phyloP scores from a whole-genome alignment of 176 grass and related monocot genomes.

The Oropetium thomaeum region DNA sequence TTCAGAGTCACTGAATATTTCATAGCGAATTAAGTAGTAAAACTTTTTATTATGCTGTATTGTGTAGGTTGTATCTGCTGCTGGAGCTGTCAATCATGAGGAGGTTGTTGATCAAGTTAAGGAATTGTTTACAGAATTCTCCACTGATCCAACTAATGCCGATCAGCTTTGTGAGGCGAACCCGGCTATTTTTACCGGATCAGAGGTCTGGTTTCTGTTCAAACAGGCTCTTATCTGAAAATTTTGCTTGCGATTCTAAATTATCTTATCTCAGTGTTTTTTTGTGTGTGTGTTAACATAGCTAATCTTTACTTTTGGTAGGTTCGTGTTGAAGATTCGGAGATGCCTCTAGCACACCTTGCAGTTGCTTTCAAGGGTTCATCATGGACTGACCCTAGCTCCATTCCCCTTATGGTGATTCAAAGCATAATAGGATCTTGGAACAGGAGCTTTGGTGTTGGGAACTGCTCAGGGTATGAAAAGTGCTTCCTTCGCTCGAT shows the following conservation, averaged over 20 bases:
- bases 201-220: conserved; percentile 55
- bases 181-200: conserved; percentile 85
- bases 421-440: conserved; percentile 90
- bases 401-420: conserved; percentile 96
- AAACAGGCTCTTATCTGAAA: conserved; percentile 16
- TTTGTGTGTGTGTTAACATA: background rate
- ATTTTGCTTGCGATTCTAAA: conserved; percentile 21
- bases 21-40: background rate
- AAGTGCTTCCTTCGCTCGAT: background rate
- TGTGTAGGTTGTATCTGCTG: conserved; percentile 87
- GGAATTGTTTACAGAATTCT: conserved; percentile 82
- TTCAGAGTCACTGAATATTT: background rate
- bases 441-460: conserved; percentile 63
- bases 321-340: conserved; percentile 60
- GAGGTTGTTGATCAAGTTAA: conserved; percentile 75
- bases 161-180: conserved; percentile 73
- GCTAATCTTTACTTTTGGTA: conserved; percentile 32
- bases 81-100: conserved; percentile 80
- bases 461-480: conserved; percentile 84
- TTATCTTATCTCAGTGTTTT: conserved; percentile 24
- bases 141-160: conserved; percentile 77
- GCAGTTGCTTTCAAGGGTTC: conserved; percentile 88
- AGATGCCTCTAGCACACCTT: conserved; percentile 64
- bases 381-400: conserved; percentile 76
- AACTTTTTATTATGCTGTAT: background rate